phyloP scores from a whole-genome alignment of 805 yeast species.

The Blastobotrys parvus region DNA sequence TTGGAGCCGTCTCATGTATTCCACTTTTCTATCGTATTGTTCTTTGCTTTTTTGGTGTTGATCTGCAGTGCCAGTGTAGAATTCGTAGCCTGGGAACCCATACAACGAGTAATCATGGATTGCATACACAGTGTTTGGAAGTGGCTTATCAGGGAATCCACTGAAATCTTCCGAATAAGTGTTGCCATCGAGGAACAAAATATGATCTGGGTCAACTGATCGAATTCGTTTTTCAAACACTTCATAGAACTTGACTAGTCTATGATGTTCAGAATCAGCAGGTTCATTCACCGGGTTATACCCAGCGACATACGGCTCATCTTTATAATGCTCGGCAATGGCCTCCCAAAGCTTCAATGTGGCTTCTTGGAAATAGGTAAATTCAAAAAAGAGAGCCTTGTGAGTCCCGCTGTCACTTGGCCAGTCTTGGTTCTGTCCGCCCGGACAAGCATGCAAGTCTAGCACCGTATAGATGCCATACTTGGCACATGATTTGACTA shows the following conservation, averaged over 20 bases:
- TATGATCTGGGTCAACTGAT: constrained; percentile 40
- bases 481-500: constrained; percentile 37
- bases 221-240: constrained; percentile 35
- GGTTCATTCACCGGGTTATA: constrained; percentile 49
- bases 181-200: constrained; percentile 42
- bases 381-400: constrained; percentile 43
- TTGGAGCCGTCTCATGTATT: constrained; percentile 32
- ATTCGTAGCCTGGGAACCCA: constrained; percentile 35
- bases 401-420: constrained; percentile 41
- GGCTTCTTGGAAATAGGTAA: constrained; percentile 40
- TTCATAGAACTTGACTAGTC: constrained; percentile 34
- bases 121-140: constrained; percentile 41
- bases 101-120: constrained; percentile 40
- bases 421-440: constrained; percentile 51
- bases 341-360: constrained; percentile 38
- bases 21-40: constrained; percentile 39
- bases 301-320: constrained; percentile 45
- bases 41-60: constrained; percentile 30
- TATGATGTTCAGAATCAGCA: constrained; percentile 36
- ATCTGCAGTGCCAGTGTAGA: constrained; percentile 30
- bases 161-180: constrained; percentile 45
- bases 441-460: constrained; percentile 44
- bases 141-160: constrained; percentile 33
- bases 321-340: constrained; percentile 39
- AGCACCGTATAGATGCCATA: constrained; percentile 41